Conservation (phyloP, 441 rosid genomes). For the Iberis amara region DNA sequence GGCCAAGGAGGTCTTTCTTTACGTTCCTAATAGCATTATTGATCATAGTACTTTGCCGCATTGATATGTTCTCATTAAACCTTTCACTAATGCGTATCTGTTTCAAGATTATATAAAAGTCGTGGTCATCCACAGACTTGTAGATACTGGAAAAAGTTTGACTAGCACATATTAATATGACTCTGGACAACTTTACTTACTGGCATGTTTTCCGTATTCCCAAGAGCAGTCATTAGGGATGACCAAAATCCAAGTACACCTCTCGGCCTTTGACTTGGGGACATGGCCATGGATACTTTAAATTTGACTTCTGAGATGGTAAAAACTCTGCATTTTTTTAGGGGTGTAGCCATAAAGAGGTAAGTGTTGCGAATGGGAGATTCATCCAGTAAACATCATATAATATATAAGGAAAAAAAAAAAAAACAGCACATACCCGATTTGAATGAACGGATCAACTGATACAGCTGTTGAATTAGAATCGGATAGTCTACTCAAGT, state of each 20-base stretch:
- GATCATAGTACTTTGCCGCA: constrained; percentile 93
- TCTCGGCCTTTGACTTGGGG: constrained; percentile 92
- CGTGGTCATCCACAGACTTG: background rate
- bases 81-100: constrained; percentile 89
- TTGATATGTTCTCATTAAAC: constrained; percentile 71
- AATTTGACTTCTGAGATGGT: constrained; percentile 86
- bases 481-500: constrained; percentile 61
- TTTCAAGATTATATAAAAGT: constrained; percentile 12
- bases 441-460: constrained; percentile 93
- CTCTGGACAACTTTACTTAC: constrained; percentile 40
- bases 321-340: constrained; percentile 58
- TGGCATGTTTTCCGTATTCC: constrained; percentile 97
- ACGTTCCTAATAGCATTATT: constrained; percentile 71
- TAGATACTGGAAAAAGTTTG: background rate
- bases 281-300: constrained; percentile 93
- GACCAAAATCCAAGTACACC: constrained; percentile 99
- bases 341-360: constrained; percentile 3
- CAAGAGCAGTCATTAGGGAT: constrained; percentile 96
- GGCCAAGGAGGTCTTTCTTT: constrained; percentile 91
- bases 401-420: constrained; percentile 1
- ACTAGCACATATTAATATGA: too few relatives aligned
- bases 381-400: background rate
- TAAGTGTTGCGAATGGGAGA: constrained; percentile 3
- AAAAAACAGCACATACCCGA: constrained; percentile 49
- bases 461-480: constrained; percentile 75